Conservation (phyloP, 2,329 filamentous ascomycete genomes). For the Shiraia sp. region DNA sequence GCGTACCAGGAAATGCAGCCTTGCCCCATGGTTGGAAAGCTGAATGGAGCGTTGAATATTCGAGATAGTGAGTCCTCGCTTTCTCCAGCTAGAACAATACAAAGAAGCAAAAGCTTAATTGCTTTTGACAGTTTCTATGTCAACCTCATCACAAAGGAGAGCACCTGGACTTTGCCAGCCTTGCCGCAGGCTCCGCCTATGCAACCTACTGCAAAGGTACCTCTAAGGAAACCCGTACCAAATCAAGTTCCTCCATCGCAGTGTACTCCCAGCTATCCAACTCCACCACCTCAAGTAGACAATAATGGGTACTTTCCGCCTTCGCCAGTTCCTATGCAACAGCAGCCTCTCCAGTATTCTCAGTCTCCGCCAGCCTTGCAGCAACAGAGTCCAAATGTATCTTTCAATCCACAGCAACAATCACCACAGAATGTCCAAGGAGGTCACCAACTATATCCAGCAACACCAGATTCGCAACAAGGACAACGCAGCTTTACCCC, state of each 20-base stretch:
- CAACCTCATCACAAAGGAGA: conserved; percentile 1
- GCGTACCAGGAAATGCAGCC: neutral
- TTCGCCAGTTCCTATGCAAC: neutral
- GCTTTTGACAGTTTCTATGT: conserved; percentile 2
- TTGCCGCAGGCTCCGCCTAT: no score
- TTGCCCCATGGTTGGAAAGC: conserved; percentile 7
- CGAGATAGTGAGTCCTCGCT: conserved; percentile 7
- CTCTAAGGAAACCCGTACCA: conserved; percentile 2
- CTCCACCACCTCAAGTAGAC: neutral
- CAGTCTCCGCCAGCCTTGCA: neutral
- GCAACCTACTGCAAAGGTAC: neutral
- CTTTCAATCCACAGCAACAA: neutral
- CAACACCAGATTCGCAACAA: no score
- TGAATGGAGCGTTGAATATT: conserved; percentile 11
- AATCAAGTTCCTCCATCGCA: neutral
- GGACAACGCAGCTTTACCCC: no score
- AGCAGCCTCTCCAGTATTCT: neutral
- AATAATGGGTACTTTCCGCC: conserved; percentile 1
- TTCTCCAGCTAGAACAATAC: no score
- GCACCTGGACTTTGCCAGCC: conserved; percentile 1
- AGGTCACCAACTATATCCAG: neutral
- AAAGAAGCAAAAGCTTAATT: neutral
- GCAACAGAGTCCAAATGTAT: neutral
- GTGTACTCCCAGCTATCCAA: no score
- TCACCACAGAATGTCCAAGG: neutral